These are phyloP conservation scores for Pisolithus thermaeus DNA, from an alignment of 1,284 basidiomycete species.

Conservation along the genomic window DNA sequence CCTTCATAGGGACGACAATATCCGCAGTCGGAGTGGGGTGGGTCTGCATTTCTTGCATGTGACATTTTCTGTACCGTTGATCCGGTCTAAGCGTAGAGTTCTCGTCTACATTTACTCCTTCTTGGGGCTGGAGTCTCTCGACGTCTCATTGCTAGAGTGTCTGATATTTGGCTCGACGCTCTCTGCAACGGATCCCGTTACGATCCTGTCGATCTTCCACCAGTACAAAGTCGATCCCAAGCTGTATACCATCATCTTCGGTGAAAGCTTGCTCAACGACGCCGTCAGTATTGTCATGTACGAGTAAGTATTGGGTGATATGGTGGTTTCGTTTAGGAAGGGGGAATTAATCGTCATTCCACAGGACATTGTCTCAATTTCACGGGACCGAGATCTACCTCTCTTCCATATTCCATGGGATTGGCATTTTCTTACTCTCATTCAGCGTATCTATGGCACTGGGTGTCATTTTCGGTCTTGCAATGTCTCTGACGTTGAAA, in stretches of 20 bases:
- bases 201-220: constrained; percentile 98
- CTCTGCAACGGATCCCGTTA: constrained; percentile 97
- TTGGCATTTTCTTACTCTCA: constrained; percentile 93
- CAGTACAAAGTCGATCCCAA: constrained; percentile 99
- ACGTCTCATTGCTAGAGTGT: constrained; percentile 83
- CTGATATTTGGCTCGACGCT: constrained; percentile 95
- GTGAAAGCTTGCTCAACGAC: constrained; percentile 96
- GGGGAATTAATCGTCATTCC: neutral
- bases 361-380: constrained; percentile 86
- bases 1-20: constrained; percentile 95
- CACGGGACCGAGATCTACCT: constrained; percentile 87
- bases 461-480: constrained; percentile 88
- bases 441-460: constrained; percentile 94
- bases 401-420: constrained; percentile 88
- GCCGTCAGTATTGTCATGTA: constrained; percentile 99
- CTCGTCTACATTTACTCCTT: constrained; percentile 94
- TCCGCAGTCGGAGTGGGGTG: constrained; percentile 96
- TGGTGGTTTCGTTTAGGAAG: neutral
- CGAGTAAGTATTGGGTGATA: constrained; percentile 65
- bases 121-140: constrained; percentile 82
- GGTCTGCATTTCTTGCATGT: constrained; percentile 17
- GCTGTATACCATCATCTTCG: constrained; percentile 96
- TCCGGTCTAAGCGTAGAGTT: constrained; percentile 58
- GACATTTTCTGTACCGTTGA: constrained; percentile 28
- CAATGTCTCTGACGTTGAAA: constrained; percentile 89